phyloP scores from a whole-genome alignment of 768 basidiomycete genomes.

The Lepiota brunneoincarnata region DNA sequence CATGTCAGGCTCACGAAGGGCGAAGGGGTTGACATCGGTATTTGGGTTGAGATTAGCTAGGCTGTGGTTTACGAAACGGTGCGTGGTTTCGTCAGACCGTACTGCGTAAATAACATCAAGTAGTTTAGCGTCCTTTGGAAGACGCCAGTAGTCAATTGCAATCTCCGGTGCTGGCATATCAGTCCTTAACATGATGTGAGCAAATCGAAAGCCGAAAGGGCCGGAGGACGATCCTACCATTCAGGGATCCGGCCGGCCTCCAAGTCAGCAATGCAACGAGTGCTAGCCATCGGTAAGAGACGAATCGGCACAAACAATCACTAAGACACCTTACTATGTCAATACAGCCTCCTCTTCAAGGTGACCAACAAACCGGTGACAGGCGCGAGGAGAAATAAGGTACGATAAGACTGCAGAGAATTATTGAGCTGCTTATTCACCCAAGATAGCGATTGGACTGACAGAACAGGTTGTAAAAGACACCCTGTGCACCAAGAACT shows the following conservation, averaged over 20 bases:
- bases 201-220: neutral
- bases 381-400: constrained; percentile 67
- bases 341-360: constrained; percentile 94
- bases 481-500: constrained; percentile 89
- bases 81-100: constrained; percentile 89
- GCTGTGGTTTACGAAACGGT: constrained; percentile 95
- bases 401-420: constrained; percentile 66
- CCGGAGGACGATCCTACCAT: constrained; percentile 48
- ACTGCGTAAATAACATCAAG: constrained; percentile 91
- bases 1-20: constrained; percentile 87
- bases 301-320: neutral
- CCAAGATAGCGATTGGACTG: constrained; percentile 23
- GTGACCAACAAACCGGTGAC: constrained; percentile 90
- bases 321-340: constrained; percentile 66
- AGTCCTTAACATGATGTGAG: constrained; percentile 39
- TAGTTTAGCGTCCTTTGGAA: constrained; percentile 68
- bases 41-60: constrained; percentile 79
- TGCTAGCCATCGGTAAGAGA: constrained; percentile 38
- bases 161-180: constrained; percentile 79
- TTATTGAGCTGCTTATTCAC: constrained; percentile 12
- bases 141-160: constrained; percentile 94
- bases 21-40: constrained; percentile 88
- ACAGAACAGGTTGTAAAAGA: constrained; percentile 90
- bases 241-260: constrained; percentile 78
- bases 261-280: constrained; percentile 80